A percentile compares a stretch with the other conserved stretches of the same genome.
Evolutionary conservation across 305 asterid genomes (phyloP).

Genomic region (Solanum hybrid): DNA sequence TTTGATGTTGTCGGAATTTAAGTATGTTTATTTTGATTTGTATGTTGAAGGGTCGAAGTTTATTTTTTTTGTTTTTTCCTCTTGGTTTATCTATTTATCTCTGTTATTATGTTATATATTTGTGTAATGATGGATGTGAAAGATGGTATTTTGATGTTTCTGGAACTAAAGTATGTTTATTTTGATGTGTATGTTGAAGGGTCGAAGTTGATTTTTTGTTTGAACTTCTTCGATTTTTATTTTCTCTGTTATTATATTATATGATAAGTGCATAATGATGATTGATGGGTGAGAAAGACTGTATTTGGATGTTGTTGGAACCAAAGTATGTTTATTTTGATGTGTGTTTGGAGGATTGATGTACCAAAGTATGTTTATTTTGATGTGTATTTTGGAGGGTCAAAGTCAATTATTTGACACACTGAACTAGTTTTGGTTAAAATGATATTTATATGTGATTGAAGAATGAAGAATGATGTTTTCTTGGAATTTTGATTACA

Average conservation of each 20-base stretch:
- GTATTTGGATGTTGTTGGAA: neutral
- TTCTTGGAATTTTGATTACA: neutral
- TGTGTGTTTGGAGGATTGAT: neutral
- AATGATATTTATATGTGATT: neutral
- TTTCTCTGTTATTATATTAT: neutral
- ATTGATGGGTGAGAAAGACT: neutral
- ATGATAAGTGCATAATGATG: neutral
- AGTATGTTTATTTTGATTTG: neutral
- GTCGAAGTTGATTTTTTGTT: neutral
- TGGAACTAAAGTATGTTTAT: neutral
- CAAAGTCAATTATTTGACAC: neutral
- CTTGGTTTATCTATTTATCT: neutral
- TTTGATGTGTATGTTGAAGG: neutral
- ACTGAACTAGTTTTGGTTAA: neutral
- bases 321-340: neutral
- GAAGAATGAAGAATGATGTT: neutral
- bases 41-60: neutral
- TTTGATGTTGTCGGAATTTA: neutral
- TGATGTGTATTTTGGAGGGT: neutral
- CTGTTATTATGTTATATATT: neutral
- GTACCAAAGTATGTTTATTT: neutral
- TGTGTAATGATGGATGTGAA: neutral
- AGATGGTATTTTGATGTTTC: neutral
- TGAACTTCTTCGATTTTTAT: neutral
- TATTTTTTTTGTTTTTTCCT: neutral